Evolutionary conservation across 306 rosid genomes (phyloP).

Genomic region (Inga oerstediana): DNA sequence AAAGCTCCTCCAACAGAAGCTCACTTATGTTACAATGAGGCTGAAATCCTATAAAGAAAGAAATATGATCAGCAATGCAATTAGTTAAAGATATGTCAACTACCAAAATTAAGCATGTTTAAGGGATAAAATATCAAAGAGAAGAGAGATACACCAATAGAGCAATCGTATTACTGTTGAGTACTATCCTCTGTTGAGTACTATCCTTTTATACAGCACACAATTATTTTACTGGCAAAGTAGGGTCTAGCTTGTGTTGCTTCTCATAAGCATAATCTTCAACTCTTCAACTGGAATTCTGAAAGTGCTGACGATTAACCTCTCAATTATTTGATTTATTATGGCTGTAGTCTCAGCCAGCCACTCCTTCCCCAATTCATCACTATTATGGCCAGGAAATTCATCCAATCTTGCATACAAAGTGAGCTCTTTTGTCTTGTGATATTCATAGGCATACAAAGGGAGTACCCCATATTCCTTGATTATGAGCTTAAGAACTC

Average conservation of each 20-base stretch:
- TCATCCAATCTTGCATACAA: not conserved
- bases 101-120: not conserved
- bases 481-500: too few species aligned
- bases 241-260: not conserved
- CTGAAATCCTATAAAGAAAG: not conserved
- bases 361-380: not conserved
- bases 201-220: too few species aligned
- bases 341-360: not conserved
- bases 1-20: not conserved
- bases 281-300: not conserved
- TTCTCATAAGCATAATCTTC: not conserved
- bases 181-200: not conserved
- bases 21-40: not conserved
- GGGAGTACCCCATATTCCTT: not conserved
- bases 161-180: not conserved
- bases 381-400: not conserved
- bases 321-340: not conserved
- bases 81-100: not conserved
- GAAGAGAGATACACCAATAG: not conserved
- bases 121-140: not conserved
- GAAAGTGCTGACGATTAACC: not conserved
- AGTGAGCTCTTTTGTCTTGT: not conserved
- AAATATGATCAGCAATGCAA: not conserved
- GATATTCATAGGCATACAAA: not conserved
- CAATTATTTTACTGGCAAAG: not conserved